Evolutionary conservation across 2,329 filamentous ascomycete species (phyloP).

Genomic region (Aspergillus novofumigatus): DNA sequence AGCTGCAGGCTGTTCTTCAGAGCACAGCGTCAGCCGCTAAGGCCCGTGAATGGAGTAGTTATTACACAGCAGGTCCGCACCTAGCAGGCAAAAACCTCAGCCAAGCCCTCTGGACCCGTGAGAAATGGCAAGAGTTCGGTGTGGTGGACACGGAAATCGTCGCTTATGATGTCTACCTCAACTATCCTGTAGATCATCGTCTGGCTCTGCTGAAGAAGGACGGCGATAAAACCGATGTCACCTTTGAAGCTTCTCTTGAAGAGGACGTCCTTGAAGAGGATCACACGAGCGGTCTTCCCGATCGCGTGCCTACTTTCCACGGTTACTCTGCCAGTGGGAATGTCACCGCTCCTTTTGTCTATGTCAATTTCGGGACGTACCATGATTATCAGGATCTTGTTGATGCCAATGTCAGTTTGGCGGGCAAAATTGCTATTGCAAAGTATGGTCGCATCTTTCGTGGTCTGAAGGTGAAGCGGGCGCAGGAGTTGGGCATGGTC

Average conservation of each 20-base stretch:
- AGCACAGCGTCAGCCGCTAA: conserved; percentile 52
- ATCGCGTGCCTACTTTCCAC: conserved; percentile 85
- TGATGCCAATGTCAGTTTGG: conserved; percentile 67
- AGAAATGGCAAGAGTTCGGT: conserved; percentile 70
- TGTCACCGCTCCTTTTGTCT: conserved; percentile 82
- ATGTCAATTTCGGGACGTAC: conserved; percentile 86
- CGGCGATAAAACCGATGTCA: conserved; percentile 47
- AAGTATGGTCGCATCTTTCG: conserved; percentile 86
- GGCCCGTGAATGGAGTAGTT: conserved; percentile 68
- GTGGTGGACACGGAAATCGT: conserved; percentile 55
- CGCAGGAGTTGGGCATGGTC: conserved; percentile 83
- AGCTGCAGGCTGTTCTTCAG: conserved; percentile 52
- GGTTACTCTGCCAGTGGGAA: conserved; percentile 92
- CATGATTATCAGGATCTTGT: conserved; percentile 78
- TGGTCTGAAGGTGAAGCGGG: conserved; percentile 87
- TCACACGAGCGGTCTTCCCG: conserved; percentile 65
- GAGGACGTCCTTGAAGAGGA: conserved; percentile 85
- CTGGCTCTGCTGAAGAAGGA: conserved; percentile 60
- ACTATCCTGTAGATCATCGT: conserved; percentile 69
- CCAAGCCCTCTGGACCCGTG: conserved; percentile 71
- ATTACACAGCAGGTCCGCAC: conserved; percentile 73
- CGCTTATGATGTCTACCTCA: conserved; percentile 72
- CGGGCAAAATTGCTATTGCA: conserved; percentile 81
- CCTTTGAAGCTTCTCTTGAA: conserved; percentile 74
- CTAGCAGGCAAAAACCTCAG: conserved; percentile 73